Conservation (phyloP, 2,329 filamentous ascomycete species). For the Neonectria sp. region DNA sequence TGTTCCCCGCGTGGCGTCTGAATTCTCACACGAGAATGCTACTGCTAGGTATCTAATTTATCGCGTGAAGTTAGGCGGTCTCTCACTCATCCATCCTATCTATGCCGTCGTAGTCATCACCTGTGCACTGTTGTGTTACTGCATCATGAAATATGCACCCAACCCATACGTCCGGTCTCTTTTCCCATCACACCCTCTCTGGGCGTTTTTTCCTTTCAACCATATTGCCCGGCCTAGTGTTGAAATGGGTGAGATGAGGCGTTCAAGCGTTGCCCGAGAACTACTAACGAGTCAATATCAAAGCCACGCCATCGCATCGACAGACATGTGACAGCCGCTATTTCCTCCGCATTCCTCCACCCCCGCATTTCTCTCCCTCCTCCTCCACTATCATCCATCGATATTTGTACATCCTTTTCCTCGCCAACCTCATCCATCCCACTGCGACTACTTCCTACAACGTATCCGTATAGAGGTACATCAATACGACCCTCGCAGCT, state of each 20-base stretch:
- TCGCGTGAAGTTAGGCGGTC: too few species aligned
- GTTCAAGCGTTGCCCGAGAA: constrained; percentile 11
- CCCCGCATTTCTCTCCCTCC: not conserved
- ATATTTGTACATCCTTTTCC: not conserved
- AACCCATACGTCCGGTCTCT: constrained; percentile 13
- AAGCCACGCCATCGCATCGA: constrained; percentile 31
- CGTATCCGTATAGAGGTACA: not conserved
- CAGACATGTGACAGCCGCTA: constrained; percentile 30
- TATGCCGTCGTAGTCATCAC: not conserved
- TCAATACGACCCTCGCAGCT: constrained; percentile 8
- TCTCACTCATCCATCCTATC: too few species aligned
- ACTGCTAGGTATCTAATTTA: not conserved
- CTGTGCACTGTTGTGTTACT: not conserved
- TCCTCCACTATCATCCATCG: not conserved
- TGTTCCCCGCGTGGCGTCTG: not conserved
- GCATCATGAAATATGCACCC: not conserved
- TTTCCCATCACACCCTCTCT: constrained; percentile 12
- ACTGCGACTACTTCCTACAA: constrained; percentile 1
- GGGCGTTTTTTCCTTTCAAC: not conserved
- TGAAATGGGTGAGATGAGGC: not conserved
- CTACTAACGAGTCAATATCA: constrained; percentile 5
- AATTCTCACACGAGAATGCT: not conserved
- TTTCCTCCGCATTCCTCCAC: constrained; percentile 34
- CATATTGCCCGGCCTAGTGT: not conserved
- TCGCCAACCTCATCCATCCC: not conserved